Percentiles rank a stretch among this genome's conserved stretches.
Conservation (phyloP, 495 filamentous ascomycete species). For the Penicillium parvum region DNA sequence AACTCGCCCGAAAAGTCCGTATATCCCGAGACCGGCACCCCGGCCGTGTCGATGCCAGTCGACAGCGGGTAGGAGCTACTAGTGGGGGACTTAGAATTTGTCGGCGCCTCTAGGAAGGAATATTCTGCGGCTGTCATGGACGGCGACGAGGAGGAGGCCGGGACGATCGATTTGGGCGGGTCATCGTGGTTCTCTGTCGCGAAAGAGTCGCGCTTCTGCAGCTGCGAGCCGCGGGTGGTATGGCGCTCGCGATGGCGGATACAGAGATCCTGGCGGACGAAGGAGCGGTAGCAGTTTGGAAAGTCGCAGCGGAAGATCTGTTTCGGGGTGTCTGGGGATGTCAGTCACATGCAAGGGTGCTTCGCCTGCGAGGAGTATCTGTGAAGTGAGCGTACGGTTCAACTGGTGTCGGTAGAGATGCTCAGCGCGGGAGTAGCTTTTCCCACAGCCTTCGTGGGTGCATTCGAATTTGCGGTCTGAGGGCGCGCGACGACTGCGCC, state of each 20-base stretch:
- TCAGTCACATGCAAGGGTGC: background rate
- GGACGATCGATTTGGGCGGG: conserved; percentile 12
- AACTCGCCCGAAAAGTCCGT: conserved; percentile 20
- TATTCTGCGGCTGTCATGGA: conserved; percentile 22
- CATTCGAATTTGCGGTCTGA: conserved; percentile 93
- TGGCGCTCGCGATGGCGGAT: conserved; percentile 91
- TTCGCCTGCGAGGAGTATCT: background rate
- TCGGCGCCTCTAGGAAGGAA: conserved; percentile 12
- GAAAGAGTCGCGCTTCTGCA: conserved; percentile 78
- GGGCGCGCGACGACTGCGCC: conserved; percentile 62
- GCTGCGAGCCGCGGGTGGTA: conserved; percentile 89
- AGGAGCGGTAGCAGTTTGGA: conserved; percentile 82
- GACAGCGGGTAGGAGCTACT: conserved; percentile 26
- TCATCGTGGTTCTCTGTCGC: conserved; percentile 27
- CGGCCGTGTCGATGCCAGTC: conserved; percentile 22
- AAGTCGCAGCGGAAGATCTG: conserved; percentile 95
- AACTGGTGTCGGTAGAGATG: conserved; percentile 96
- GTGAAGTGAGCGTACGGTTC: conserved; percentile 65
- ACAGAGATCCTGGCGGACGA: conserved; percentile 93
- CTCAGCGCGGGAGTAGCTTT: conserved; percentile 94
- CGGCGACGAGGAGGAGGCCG: conserved; percentile 18
- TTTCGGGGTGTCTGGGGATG: conserved; percentile 66
- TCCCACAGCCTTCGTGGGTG: conserved; percentile 82
- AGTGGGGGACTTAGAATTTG: conserved; percentile 16
- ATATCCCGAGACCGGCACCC: conserved; percentile 23